Conservation (phyloP, 495 filamentous ascomycete species). For the Penicillium subrubescens region DNA sequence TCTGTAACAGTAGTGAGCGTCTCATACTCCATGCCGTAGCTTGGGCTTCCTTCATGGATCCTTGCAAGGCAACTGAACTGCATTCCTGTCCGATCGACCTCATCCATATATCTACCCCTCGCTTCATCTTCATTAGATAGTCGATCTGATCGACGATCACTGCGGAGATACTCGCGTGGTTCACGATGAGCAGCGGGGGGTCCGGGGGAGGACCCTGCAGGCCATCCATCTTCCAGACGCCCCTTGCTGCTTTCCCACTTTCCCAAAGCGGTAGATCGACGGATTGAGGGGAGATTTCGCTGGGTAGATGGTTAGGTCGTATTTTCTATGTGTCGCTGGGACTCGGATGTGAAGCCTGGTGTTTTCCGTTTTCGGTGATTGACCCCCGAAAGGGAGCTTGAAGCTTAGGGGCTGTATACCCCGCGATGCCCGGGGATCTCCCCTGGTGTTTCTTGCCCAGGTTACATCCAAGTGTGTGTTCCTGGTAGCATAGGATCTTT, state of each 20-base stretch:
- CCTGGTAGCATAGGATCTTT: too few relatives aligned
- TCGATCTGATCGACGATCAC: neutral
- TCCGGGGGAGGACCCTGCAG: neutral
- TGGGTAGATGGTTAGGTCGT: neutral
- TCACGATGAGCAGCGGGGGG: neutral
- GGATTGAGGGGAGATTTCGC: neutral
- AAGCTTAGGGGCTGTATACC: too few relatives aligned
- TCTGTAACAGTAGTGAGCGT: neutral
- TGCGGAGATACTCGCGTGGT: conserved; percentile 6
- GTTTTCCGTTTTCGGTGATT: conserved; percentile 2
- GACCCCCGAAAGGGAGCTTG: neutral
- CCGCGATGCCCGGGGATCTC: too few relatives aligned
- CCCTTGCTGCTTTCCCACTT: neutral
- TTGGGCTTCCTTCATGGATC: neutral
- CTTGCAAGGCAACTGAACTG: neutral
- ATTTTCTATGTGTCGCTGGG: neutral
- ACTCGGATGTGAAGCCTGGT: neutral
- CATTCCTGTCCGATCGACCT: neutral
- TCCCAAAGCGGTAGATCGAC: neutral
- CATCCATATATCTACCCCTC: neutral
- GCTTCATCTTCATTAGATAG: neutral
- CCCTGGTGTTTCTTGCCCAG: too few relatives aligned
- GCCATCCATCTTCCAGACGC: neutral
- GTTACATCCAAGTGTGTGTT: too few relatives aligned
- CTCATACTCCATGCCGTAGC: too few relatives aligned